Base-by-base conservation (phyloP, 1,284 basidiomycete genomes). In the Ceratobasidium sp. region DNA sequence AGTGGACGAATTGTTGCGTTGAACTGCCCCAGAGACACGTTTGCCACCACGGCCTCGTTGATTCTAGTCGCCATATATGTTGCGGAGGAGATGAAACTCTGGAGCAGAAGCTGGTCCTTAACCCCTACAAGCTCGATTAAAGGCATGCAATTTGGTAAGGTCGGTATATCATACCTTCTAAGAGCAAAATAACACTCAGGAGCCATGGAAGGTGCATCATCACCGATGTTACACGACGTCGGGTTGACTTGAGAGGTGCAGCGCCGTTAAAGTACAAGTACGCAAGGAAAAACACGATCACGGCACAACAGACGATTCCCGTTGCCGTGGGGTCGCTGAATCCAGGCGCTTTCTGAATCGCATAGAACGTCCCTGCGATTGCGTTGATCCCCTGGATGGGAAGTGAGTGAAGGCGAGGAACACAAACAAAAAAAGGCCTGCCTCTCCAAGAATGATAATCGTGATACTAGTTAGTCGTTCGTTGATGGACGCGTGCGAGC, bases 61-160 rank as follows among this genome's bases (percentile, higher is more conserved):
- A 28, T 45, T 4, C 23, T 5, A 14, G 9, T 23, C 10, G 52
- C n/a, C 4, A 71, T 3, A 14, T 52, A 53, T 16, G 3, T 8
- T 10, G n/a, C 18, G 4, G 69, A 48, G 16, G 36, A 60, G 12
- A 61, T 6, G n/a, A 71, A 71, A 21, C 32, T 71, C 69, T 71
- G n/a, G 18, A 71, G 69, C 46, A 71, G 26, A 3, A 71, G 69
- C 57, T 71, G 69, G 30, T 71, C 60, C 34, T 71, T 71, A 45
- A 71, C 69, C 14, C 69, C 67, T 70, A 26, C 0, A 6, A n/a
- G 23, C 21, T 8, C 36, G 36, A n/a, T 67, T 2, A 43, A 28
- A 10, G n/a, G 12, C 9, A 14, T 1, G 8, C n/a, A 5, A n/a
- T n/a, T n/a, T n/a, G n/a, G n/a, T 4, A 45, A 70, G 21, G 3